A percentile compares a stretch with the other conserved stretches of the same genome.
phyloP scores from a whole-genome alignment of 768 basidiomycete species.

The Mycena haematopus region DNA sequence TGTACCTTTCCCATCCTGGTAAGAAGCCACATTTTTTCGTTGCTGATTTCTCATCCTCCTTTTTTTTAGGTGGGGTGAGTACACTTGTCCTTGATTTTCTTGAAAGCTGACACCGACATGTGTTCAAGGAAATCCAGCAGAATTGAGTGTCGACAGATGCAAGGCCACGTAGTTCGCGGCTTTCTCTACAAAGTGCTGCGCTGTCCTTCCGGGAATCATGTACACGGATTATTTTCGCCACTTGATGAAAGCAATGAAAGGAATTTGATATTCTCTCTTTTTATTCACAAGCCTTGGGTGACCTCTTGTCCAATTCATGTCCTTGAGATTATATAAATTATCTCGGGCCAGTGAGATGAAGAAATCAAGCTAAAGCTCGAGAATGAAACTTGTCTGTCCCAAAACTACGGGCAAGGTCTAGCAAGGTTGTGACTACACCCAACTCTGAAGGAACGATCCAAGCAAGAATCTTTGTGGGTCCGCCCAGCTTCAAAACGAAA shows the following conservation, averaged over 20 bases:
- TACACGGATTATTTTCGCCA: too few species aligned
- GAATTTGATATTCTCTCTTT: too few species aligned
- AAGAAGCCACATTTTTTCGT: background rate
- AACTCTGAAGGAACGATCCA: slow-evolving; percentile 67
- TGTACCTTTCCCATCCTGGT: slow-evolving; percentile 55
- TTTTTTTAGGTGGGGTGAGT: slow-evolving; percentile 18
- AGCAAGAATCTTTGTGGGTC: slow-evolving; percentile 50
- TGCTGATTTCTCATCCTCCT: background rate
- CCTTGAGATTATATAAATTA: too few species aligned
- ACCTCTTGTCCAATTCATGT: too few species aligned
- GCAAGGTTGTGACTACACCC: slow-evolving; percentile 46
- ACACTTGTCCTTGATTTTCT: background rate
- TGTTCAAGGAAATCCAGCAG: slow-evolving; percentile 11
- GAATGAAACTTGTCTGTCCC: slow-evolving; percentile 59
- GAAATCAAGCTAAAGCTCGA: too few species aligned
- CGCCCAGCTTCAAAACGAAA: slow-evolving; percentile 64
- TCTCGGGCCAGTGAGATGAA: too few species aligned
- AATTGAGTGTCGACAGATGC: slow-evolving; percentile 18
- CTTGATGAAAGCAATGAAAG: too few species aligned
- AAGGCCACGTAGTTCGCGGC: slow-evolving; percentile 5
- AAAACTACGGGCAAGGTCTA: slow-evolving; percentile 67
- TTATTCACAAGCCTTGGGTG: too few species aligned
- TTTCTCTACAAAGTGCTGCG: too few species aligned
- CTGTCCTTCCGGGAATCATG: too few species aligned
- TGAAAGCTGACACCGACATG: slow-evolving; percentile 16